These are phyloP conservation scores for Borovskyia barvae DNA, from an alignment of 208 protist species.

Conservation along the genomic window DNA sequence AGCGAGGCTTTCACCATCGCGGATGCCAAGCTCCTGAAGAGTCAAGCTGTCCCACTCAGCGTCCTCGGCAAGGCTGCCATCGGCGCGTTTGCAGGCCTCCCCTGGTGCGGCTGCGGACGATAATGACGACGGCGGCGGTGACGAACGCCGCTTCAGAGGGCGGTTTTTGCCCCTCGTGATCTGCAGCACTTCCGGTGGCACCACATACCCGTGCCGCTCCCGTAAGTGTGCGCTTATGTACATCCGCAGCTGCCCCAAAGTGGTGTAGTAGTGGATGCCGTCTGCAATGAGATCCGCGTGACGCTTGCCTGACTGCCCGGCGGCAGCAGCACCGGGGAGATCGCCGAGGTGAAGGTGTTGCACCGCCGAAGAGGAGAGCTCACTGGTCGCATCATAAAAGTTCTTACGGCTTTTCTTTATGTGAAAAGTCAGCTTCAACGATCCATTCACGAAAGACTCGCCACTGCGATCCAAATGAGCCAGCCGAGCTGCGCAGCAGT, in stretches of 20 bases:
- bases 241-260: constrained; percentile 47
- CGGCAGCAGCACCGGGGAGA: background rate
- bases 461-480: constrained; percentile 32
- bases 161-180: constrained; percentile 54
- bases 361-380: constrained; percentile 30
- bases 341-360: constrained; percentile 8
- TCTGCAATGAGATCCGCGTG: background rate
- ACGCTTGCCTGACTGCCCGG: background rate
- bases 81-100: too few species aligned
- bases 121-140: background rate
- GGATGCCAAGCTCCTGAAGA: constrained; percentile 65
- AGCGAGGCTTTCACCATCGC: constrained; percentile 58
- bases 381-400: constrained; percentile 68
- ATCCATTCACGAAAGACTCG: constrained; percentile 55
- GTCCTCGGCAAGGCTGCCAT: too few species aligned
- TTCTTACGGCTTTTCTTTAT: constrained; percentile 68
- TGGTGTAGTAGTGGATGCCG: constrained; percentile 67
- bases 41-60: constrained; percentile 39
- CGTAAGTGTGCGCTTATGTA: constrained; percentile 46
- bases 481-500: constrained; percentile 40
- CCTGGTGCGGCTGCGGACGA: background rate
- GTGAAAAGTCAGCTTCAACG: constrained; percentile 62
- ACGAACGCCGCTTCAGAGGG: constrained; percentile 34
- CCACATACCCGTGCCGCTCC: constrained; percentile 49
- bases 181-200: constrained; percentile 46